Evolutionary conservation across 768 basidiomycete genomes (phyloP), one percentile per base, ranked within the genome.

Genomic region (Hypholoma fasciculare): DNA sequence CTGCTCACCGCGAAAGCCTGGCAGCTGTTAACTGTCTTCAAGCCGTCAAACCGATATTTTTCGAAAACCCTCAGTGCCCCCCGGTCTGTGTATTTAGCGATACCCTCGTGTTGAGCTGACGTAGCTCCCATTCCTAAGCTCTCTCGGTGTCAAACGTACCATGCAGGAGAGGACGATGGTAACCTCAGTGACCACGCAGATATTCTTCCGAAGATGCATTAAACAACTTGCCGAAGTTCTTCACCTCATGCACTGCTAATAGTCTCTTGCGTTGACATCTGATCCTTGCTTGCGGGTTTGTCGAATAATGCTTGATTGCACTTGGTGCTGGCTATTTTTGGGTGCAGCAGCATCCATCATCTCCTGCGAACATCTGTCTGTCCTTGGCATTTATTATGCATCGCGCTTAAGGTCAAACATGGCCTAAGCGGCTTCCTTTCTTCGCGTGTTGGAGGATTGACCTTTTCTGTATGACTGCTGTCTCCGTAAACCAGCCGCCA

Each of bases 191-290:
- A 6, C 40, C 40, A 49, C 26, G 48, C 23, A 13, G 23, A 56
- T 55, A 51, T 67, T 64, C 56, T 59, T 65, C 63, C 65, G 63
- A 66, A 62, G 61, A 63, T 66, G 57, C 38, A 51, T 61, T 61
- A 50, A 59, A 59, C 56, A 65, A 63, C 57, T 63, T 61, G 27
- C 64, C 60, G 65, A 65, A 54, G 63, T 65, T 64, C 61, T 58
- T 61, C 39, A 54, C 47, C 44, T 36, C 26, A 44, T 55, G 57
- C 53, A 30, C 42, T 42, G 37, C 60, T 13, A 48, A 40, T 52
- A 43, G 17, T 61, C 60, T 62, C 49, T 23, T 52, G 37, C 56
- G 30, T 34, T 58, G 56, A 56, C 59, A 44, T 53, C 59, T 51
- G 56, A 48, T 53, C 56, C 19, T 52, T 57, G 59, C 59, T 34